Evolutionary conservation across 768 basidiomycete genomes (phyloP).

Genomic region (Tricholoma matsutake): DNA sequence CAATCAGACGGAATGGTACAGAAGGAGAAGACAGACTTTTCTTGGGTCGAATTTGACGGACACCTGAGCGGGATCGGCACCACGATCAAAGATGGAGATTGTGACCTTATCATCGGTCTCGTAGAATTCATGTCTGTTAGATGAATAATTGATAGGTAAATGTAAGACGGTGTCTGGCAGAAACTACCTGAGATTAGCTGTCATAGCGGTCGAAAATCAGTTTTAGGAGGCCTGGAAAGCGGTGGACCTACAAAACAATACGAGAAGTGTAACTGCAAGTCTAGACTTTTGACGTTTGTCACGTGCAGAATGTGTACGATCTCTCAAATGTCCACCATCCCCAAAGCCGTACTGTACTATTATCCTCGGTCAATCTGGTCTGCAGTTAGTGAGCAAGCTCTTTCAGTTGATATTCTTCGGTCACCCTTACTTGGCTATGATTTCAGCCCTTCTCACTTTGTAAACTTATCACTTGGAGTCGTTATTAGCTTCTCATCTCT

Average conservation of each 20-base stretch:
- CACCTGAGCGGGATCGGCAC: slow-evolving; percentile 64
- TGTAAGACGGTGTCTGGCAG: not conserved
- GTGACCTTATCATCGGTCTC: slow-evolving; percentile 77
- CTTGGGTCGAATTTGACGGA: slow-evolving; percentile 61
- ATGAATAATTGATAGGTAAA: not conserved
- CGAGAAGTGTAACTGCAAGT: not conserved
- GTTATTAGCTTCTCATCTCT: not conserved
- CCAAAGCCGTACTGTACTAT: slow-evolving; percentile 84
- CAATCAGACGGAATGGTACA: not conserved
- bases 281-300: not conserved
- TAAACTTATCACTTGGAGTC: slow-evolving; percentile 26
- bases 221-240: not conserved
- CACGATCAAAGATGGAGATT: slow-evolving; percentile 76
- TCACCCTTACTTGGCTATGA: not conserved
- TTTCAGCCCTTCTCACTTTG: slow-evolving; percentile 53
- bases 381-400: slow-evolving; percentile 47
- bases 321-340: slow-evolving; percentile 34
- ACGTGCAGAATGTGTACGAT: not conserved
- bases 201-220: not conserved
- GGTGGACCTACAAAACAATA: not conserved
- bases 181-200: slow-evolving; percentile 1
- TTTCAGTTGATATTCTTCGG: not conserved
- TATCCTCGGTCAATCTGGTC: slow-evolving; percentile 60
- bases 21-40: slow-evolving; percentile 40
- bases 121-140: slow-evolving; percentile 77